These are phyloP conservation scores for Metschnikowia peoriensis DNA, from an alignment of 805 yeast species.

Conservation along the genomic window DNA sequence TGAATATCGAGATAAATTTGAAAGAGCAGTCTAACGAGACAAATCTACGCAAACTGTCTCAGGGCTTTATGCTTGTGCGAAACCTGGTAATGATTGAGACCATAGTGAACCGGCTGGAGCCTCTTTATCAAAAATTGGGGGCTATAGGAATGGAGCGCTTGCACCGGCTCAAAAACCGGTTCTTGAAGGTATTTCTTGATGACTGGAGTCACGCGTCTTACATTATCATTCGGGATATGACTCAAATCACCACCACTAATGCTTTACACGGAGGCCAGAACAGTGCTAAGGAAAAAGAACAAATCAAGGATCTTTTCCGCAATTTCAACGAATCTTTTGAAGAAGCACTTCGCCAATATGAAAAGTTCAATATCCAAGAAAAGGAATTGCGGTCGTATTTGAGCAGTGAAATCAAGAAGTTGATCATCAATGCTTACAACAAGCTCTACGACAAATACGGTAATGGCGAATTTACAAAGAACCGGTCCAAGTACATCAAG, in stretches of 20 bases:
- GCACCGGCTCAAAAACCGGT: slow-evolving; percentile 68
- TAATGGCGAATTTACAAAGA: slow-evolving; percentile 67
- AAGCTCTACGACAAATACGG: slow-evolving; percentile 79
- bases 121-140: slow-evolving; percentile 55
- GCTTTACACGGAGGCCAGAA: slow-evolving; percentile 37
- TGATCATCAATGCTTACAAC: slow-evolving; percentile 80
- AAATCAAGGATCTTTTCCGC: slow-evolving; percentile 78
- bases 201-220: slow-evolving; percentile 83
- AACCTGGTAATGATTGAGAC: slow-evolving; percentile 76
- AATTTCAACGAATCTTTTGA: slow-evolving; percentile 84
- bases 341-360: slow-evolving; percentile 64
- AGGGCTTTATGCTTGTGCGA: slow-evolving; percentile 71
- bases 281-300: slow-evolving; percentile 73
- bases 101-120: slow-evolving; percentile 56
- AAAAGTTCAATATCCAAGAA: slow-evolving; percentile 64
- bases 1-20: slow-evolving; percentile 61
- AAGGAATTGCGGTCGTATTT: slow-evolving; percentile 60
- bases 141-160: slow-evolving; percentile 59
- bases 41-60: slow-evolving; percentile 38
- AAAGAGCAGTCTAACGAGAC: slow-evolving; percentile 30
- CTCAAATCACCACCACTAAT: slow-evolving; percentile 58
- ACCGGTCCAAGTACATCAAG: slow-evolving; percentile 67
- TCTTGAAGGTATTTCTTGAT: slow-evolving; percentile 64
- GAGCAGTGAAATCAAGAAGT: slow-evolving; percentile 65
- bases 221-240: slow-evolving; percentile 69